phyloP scores from a whole-genome alignment of 768 basidiomycete species.

The Psilocybe cyanescens region DNA sequence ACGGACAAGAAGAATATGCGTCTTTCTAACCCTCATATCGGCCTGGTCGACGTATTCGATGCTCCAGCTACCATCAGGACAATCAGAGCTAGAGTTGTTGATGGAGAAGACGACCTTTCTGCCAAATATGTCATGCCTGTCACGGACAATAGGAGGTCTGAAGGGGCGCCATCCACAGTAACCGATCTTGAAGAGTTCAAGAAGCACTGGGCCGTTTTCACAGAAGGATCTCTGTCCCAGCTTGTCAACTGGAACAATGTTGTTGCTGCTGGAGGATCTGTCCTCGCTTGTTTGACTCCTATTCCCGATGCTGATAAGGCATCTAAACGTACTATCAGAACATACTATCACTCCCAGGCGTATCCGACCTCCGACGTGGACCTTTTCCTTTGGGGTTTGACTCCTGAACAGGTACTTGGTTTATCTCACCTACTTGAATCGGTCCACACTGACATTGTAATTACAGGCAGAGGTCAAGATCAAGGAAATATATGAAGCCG shows the following conservation, averaged over 20 bases:
- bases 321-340: constrained; percentile 60
- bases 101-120: constrained; percentile 44
- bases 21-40: constrained; percentile 52
- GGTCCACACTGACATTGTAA: neutral
- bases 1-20: constrained; percentile 50
- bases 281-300: constrained; percentile 60
- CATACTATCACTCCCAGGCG: constrained; percentile 55
- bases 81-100: constrained; percentile 54
- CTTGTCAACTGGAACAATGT: constrained; percentile 66
- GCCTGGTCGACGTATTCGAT: constrained; percentile 62
- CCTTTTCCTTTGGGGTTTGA: constrained; percentile 64
- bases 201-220: constrained; percentile 67
- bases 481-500: constrained; percentile 60
- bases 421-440: neutral
- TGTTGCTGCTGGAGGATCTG: constrained; percentile 62
- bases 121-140: constrained; percentile 60
- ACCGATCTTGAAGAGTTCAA: constrained; percentile 58
- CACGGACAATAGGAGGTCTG: constrained; percentile 46
- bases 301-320: constrained; percentile 49
- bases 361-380: constrained; percentile 69
- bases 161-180: constrained; percentile 54
- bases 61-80: constrained; percentile 47
- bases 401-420: constrained; percentile 48
- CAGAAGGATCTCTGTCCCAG: constrained; percentile 63
- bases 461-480: constrained; percentile 63